Evolutionary conservation across 2,329 filamentous ascomycete species (phyloP), one percentile per base, ranked within the genome.

Genomic region (Fusarium protoensiforme): DNA sequence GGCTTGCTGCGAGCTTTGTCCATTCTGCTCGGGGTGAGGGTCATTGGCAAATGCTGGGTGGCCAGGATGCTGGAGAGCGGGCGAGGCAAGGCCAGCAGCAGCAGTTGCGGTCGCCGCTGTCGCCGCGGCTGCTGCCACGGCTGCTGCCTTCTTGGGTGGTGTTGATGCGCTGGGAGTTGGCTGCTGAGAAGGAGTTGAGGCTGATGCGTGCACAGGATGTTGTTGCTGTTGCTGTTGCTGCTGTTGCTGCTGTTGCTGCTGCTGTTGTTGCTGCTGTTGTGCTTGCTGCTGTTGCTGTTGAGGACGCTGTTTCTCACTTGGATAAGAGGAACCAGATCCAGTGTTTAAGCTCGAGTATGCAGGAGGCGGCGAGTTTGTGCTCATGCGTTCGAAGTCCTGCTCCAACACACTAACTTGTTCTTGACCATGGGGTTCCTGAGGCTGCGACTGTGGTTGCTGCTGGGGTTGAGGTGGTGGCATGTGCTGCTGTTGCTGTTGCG

Each of bases 41-140:
- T 98, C 94, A 77, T 97, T 97, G 58, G 95, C 94, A 84, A 97
- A 98, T 1, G 96, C 96, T 39, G 95, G 95, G 82, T 98, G 95
- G 22, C 91, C 90, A 43, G 91, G 87, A 73, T 90, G 87, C 72
- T 90, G 88, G 38, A 87, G 80, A 39, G 85, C 85, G 4, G 86
- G 86, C 31, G 86, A 87, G 9, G 84, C 83, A 63, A 87, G 78
- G 20, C 79, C 79, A 11, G 75, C 72, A 41, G 77, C 67, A 41
- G 73, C 72, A 14, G 74, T 73, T 27, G 75, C 72, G 18, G 76
- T 64, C 20, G 74, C 73, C 7, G 76, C 68, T 35, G 74, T 69
- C 18, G 71, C 71, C 4, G 73, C 72, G 46, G 46, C 46, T 51
- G 46, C 46, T 51, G 24, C 46, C 24, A 51, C 46, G 24, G 46